Evolutionary conservation across 73 alveolate species (phyloP).

Genomic region (Paraurostyla sp.): DNA sequence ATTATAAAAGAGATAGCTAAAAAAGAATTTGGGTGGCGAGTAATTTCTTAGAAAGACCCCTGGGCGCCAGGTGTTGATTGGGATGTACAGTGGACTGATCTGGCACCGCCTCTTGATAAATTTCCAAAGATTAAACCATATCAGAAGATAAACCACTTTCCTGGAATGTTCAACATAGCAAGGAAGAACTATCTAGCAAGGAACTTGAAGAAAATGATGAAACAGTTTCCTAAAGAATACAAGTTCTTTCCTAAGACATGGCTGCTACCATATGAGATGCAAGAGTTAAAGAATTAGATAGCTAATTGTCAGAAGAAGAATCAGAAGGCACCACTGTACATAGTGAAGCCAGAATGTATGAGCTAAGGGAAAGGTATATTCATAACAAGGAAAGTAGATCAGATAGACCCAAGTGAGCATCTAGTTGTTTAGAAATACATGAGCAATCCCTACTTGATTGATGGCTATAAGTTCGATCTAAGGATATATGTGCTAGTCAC

Average conservation of each 20-base stretch:
- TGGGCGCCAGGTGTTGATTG: constrained; percentile 64
- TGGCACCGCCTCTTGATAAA: constrained; percentile 78
- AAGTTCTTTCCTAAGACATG: constrained; percentile 89
- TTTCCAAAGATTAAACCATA: constrained; percentile 81
- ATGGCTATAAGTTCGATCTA: constrained; percentile 95
- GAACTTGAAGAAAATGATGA: constrained; percentile 85
- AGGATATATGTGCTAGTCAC: constrained; percentile 93
- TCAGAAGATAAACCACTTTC: constrained; percentile 93
- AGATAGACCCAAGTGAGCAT: constrained; percentile 89
- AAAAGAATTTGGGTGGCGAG: constrained; percentile 36
- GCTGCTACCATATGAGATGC: constrained; percentile 85
- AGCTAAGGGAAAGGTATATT: constrained; percentile 97
- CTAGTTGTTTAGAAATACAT: constrained; percentile 93
- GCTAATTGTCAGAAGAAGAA: constrained; percentile 60
- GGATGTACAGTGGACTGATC: constrained; percentile 82
- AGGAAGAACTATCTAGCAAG: constrained; percentile 94
- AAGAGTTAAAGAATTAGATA: constrained; percentile 6
- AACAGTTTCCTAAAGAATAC: constrained; percentile 79
- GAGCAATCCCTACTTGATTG: constrained; percentile 92
- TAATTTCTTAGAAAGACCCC: constrained; percentile 29
- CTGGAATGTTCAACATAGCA: constrained; percentile 92
- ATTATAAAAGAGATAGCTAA: constrained; percentile 43
- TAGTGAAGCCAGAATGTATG: constrained; percentile 96
- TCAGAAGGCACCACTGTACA: constrained; percentile 72
- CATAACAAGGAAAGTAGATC: constrained; percentile 86